Percentiles rank a stretch among this genome's conserved stretches.
Evolutionary conservation across 345 rosid species (phyloP).

Genomic region (Aquilaria yunnanensis): DNA sequence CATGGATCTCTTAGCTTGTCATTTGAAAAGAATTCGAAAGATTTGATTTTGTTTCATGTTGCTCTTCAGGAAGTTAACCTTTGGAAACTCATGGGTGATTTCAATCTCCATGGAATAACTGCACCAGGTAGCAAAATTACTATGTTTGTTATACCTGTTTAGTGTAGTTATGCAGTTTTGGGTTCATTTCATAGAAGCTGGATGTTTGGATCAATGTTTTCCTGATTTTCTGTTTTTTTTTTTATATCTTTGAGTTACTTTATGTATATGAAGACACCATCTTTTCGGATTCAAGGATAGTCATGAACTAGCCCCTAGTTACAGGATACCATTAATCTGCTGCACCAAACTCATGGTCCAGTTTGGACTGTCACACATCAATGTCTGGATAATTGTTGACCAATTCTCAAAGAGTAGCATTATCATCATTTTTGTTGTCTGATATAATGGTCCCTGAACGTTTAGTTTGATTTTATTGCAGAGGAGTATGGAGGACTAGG

Average conservation of each 20-base stretch:
- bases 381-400: too few relatives aligned
- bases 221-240: too few relatives aligned
- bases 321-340: too few relatives aligned
- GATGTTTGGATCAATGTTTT: neutral
- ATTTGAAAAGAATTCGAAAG: too few relatives aligned
- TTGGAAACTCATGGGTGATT: constrained; percentile 96
- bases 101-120: constrained; percentile 90
- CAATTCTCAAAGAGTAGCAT: too few relatives aligned
- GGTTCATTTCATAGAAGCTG: neutral
- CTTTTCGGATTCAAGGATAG: too few relatives aligned
- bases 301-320: too few relatives aligned
- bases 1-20: neutral
- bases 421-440: too few relatives aligned
- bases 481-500: constrained; percentile 98
- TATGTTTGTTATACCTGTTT: neutral
- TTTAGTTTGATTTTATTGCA: constrained; percentile 16
- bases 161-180: neutral
- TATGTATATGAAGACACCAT: too few relatives aligned
- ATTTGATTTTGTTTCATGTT: constrained; percentile 7
- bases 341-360: too few relatives aligned
- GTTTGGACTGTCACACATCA: too few relatives aligned
- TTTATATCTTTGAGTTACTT: too few relatives aligned
- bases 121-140: constrained; percentile 52
- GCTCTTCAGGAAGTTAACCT: constrained; percentile 62
- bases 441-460: neutral